Conservation (phyloP, 1,139 yeast species). For the Protomyces pachydermus region DNA sequence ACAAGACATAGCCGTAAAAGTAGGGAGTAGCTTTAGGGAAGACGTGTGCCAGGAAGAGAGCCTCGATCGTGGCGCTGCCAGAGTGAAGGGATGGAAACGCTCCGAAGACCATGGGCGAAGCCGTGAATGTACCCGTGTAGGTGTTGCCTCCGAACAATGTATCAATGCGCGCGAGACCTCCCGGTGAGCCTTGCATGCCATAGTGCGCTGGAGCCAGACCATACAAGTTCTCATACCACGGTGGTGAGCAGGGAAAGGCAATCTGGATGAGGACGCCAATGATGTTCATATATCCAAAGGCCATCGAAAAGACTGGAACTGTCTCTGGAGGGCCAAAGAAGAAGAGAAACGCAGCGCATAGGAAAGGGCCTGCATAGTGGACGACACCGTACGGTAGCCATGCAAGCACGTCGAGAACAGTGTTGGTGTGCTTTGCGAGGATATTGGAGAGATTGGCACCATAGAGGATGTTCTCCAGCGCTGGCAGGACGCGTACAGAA, state of each 20-base stretch:
- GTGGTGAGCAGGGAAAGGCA: conserved; percentile 92
- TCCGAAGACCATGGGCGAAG: conserved; percentile 92
- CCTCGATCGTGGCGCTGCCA: conserved; percentile 91
- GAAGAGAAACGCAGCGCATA: conserved; percentile 73
- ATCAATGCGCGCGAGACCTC: conserved; percentile 91
- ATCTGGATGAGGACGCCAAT: conserved; percentile 78
- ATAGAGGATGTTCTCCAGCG: conserved; percentile 85
- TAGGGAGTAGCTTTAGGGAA: conserved; percentile 64
- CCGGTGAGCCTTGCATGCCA: conserved; percentile 90
- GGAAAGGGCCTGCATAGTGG: conserved; percentile 85
- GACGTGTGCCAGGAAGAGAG: conserved; percentile 71
- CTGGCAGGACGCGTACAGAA: conserved; percentile 84
- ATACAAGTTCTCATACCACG: conserved; percentile 88
- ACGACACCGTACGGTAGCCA: conserved; percentile 95
- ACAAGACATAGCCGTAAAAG: conserved; percentile 70
- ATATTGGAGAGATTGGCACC: conserved; percentile 90
- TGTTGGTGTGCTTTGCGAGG: conserved; percentile 66
- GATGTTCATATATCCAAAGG: conserved; percentile 95
- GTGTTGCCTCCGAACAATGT: conserved; percentile 69
- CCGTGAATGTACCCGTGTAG: conserved; percentile 78
- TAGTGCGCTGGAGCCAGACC: conserved; percentile 90
- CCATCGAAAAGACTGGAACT: conserved; percentile 80
- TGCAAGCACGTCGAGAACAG: conserved; percentile 72
- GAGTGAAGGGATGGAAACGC: conserved; percentile 97
- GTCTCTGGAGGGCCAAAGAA: conserved; percentile 91